phyloP scores from a whole-genome alignment of 2,329 filamentous ascomycete genomes.

The Didymella pomorum region DNA sequence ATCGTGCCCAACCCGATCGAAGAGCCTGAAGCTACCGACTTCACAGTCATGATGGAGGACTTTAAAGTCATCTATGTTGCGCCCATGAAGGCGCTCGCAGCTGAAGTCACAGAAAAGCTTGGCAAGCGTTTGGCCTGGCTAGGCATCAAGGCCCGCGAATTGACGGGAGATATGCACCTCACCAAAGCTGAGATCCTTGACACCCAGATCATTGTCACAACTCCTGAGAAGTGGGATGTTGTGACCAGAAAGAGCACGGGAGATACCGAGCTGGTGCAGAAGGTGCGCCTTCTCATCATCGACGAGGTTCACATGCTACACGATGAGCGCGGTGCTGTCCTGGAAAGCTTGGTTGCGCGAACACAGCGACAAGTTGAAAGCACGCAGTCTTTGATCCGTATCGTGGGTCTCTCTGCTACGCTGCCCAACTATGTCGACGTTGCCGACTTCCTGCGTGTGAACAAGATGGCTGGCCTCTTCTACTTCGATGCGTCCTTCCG shows the following conservation, averaged over 20 bases:
- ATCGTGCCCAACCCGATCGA: conserved; percentile 81
- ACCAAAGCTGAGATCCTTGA: conserved; percentile 95
- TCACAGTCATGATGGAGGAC: conserved; percentile 81
- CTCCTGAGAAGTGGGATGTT: conserved; percentile 99
- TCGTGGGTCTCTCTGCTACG: conserved; percentile 93
- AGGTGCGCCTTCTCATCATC: conserved; percentile 93
- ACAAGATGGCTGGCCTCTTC: conserved; percentile 89
- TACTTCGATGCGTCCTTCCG: conserved; percentile 97
- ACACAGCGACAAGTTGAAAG: conserved; percentile 97
- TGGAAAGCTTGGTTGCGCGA: conserved; percentile 93
- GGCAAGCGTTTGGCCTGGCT: conserved; percentile 93
- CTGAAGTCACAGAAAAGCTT: conserved; percentile 94
- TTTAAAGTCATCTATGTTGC: conserved; percentile 99
- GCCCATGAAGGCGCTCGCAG: conserved; percentile 97
- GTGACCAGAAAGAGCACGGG: conserved; percentile 96
- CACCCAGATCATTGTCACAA: conserved; percentile 98
- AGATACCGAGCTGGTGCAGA: conserved; percentile 96
- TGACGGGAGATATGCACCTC: conserved; percentile 98
- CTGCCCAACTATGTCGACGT: conserved; percentile 97
- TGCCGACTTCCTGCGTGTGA: conserved; percentile 95
- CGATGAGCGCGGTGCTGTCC: conserved; percentile 92
- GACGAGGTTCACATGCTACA: conserved; percentile 99
- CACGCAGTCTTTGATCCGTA: conserved; percentile 95
- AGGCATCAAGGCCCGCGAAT: conserved; percentile 87
- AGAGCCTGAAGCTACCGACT: conserved; percentile 75